These are phyloP conservation scores for Aspergillus japonicus DNA, from an alignment of 2,329 filamentous ascomycete species.

Conservation along the genomic window DNA sequence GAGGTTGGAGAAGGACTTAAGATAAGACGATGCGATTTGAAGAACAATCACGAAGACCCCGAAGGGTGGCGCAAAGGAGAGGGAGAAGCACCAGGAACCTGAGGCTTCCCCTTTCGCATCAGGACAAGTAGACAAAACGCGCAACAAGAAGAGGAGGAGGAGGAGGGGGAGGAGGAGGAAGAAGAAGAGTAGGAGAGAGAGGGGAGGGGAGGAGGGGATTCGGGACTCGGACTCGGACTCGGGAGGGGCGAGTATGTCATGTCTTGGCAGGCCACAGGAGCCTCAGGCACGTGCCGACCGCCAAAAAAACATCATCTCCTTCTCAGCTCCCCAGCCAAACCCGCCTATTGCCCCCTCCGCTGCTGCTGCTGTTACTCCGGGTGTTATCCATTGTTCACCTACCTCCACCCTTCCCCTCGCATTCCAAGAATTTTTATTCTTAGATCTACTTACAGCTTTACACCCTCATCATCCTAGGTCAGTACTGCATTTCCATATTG, in stretches of 20 bases:
- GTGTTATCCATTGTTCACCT: constrained; percentile 2
- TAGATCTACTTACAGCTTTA: background rate
- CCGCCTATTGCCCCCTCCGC: constrained; percentile 14
- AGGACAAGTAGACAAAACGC: background rate
- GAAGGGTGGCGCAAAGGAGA: constrained; percentile 17
- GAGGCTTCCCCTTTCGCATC: constrained; percentile 19
- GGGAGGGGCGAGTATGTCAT: constrained; percentile 22
- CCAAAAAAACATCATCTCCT: constrained; percentile 31
- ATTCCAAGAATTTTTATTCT: background rate
- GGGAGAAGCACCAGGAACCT: constrained; percentile 20
- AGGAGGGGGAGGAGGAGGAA: constrained; percentile 7
- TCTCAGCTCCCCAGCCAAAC: constrained; percentile 22
- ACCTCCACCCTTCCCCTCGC: constrained; percentile 2
- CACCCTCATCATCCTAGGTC: constrained; percentile 8
- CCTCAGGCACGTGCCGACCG: constrained; percentile 27
- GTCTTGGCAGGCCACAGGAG: constrained; percentile 20
- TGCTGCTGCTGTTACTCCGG: constrained; percentile 6
- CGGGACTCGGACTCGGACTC: background rate
- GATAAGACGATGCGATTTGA: background rate
- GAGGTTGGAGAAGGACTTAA: background rate
- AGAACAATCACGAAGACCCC: constrained; percentile 12
- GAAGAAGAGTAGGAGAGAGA: constrained; percentile 14
- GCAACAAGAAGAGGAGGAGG: background rate
- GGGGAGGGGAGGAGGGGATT: background rate
- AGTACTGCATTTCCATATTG: background rate